These are phyloP conservation scores for Termitomyces eurrhizus DNA, from an alignment of 768 basidiomycete genomes.

Conservation along the genomic window DNA sequence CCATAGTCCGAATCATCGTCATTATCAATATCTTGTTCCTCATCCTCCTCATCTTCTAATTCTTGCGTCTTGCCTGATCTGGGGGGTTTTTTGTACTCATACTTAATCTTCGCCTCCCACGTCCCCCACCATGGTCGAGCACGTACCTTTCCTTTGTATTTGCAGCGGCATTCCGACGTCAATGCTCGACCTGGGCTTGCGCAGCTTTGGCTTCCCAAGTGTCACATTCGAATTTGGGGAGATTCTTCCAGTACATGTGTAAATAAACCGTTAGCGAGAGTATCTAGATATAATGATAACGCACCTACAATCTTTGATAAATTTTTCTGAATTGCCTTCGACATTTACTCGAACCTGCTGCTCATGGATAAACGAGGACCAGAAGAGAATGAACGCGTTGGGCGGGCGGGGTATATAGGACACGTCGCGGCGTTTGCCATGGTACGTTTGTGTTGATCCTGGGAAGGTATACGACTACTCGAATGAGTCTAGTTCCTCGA, in stretches of 20 bases:
- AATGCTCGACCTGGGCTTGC: constrained; percentile 69
- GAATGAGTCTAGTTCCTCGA: neutral
- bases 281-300: constrained; percentile 4
- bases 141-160: constrained; percentile 23
- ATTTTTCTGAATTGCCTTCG: constrained; percentile 72
- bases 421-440: constrained; percentile 62
- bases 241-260: constrained; percentile 57
- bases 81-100: neutral
- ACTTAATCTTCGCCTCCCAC: neutral
- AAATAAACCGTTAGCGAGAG: neutral
- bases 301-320: constrained; percentile 79
- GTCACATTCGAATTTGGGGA: constrained; percentile 61
- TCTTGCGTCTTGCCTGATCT: neutral
- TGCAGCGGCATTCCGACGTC: constrained; percentile 41
- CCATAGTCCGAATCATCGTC: neutral
- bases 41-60: neutral
- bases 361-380: constrained; percentile 73
- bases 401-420: constrained; percentile 80
- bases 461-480: neutral
- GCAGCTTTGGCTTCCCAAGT: constrained; percentile 73
- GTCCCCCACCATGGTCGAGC: neutral
- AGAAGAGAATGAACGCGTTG: constrained; percentile 83
- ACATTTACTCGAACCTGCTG: constrained; percentile 71
- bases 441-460: constrained; percentile 30
- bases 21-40: neutral